Conservation (phyloP, 2,329 filamentous ascomycete genomes). For the Fonsecaea erecta region DNA sequence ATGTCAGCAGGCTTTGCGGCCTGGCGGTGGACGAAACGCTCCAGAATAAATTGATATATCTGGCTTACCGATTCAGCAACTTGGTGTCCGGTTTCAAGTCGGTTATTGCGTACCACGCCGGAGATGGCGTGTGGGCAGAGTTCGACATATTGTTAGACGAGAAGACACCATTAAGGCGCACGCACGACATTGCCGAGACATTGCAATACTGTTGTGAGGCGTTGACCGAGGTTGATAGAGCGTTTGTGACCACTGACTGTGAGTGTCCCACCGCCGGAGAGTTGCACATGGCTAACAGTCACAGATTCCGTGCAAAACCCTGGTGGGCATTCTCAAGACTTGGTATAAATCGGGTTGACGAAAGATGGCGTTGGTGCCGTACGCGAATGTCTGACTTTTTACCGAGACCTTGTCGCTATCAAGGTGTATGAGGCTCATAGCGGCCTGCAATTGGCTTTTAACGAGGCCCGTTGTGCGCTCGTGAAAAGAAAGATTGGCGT, state of each 20-base stretch:
- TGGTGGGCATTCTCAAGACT: conserved; percentile 26
- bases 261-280: conserved; percentile 35
- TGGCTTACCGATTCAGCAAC: conserved; percentile 62
- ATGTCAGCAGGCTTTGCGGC: conserved; percentile 64
- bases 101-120: conserved; percentile 64
- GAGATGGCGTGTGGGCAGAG: conserved; percentile 67
- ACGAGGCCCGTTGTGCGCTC: neutral
- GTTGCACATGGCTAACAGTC: neutral
- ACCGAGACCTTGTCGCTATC: neutral
- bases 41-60: conserved; percentile 62
- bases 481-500: neutral
- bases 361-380: neutral
- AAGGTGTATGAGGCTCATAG: neutral
- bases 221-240: conserved; percentile 57
- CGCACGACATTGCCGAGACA: conserved; percentile 66
- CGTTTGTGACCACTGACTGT: conserved; percentile 59
- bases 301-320: conserved; percentile 25
- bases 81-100: conserved; percentile 61
- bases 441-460: too few species aligned
- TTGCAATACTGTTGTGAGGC: conserved; percentile 62
- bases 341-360: neutral
- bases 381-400: neutral
- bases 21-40: conserved; percentile 58
- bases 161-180: conserved; percentile 56
- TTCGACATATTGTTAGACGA: conserved; percentile 64